Percentiles rank a stretch among this genome's conserved stretches.
Evolutionary conservation across 805 yeast species (phyloP).

Genomic region (Ogataea paraovalis): DNA sequence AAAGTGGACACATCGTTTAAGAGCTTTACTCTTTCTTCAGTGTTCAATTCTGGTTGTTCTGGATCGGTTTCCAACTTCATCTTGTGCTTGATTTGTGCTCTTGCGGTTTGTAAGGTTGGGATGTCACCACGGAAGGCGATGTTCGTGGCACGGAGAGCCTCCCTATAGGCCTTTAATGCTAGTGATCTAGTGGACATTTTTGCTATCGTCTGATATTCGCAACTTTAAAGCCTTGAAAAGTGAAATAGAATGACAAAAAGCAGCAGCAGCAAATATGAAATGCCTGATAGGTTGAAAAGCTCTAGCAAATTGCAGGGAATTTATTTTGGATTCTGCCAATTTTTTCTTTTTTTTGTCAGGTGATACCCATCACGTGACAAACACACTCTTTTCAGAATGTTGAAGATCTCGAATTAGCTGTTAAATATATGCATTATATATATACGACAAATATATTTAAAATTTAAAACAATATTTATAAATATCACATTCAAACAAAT

Average conservation of each 20-base stretch:
- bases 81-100: slow-evolving; percentile 54
- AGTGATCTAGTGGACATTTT: slow-evolving; percentile 18
- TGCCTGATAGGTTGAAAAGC: no score
- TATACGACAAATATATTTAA: neutral
- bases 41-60: slow-evolving; percentile 44
- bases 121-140: slow-evolving; percentile 54
- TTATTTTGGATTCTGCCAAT: no score
- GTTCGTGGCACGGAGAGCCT: slow-evolving; percentile 62
- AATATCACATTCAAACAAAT: slow-evolving; percentile 20
- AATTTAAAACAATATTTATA: slow-evolving; percentile 23
- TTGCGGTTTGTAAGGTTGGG: slow-evolving; percentile 52
- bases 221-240: no score
- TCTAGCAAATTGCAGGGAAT: no score
- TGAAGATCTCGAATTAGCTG: no score
- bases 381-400: no score
- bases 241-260: no score
- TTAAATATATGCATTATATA: no score
- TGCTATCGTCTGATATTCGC: neutral
- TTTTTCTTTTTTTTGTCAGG: no score
- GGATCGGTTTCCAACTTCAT: slow-evolving; percentile 33
- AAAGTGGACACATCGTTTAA: slow-evolving; percentile 70
- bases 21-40: slow-evolving; percentile 48
- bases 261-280: no score
- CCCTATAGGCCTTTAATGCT: slow-evolving; percentile 51
- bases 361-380: no score